These are phyloP conservation scores for Candida rishiriensis DNA, from an alignment of 805 yeast species.

Conservation along the genomic window DNA sequence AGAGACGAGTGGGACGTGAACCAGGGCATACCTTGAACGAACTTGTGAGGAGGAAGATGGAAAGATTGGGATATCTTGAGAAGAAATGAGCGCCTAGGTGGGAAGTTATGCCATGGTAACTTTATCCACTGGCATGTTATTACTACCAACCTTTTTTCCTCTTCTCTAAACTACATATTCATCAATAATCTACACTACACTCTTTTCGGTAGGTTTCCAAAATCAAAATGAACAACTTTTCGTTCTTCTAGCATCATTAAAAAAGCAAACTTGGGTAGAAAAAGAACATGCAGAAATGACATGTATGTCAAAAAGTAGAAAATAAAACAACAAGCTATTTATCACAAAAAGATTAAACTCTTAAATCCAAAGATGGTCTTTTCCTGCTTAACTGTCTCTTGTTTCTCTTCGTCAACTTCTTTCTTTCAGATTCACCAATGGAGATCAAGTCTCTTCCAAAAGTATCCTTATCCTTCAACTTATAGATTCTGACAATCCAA, in stretches of 20 bases:
- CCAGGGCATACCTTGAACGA: constrained; percentile 60
- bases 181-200: no score
- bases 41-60: constrained; percentile 35
- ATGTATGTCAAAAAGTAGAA: no score
- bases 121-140: no score
- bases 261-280: no score
- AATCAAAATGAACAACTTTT: no score
- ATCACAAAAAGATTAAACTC: constrained; percentile 13
- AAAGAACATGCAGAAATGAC: neutral
- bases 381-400: constrained; percentile 24
- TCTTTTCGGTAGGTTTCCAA: no score
- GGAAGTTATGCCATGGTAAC: no score
- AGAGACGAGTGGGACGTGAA: constrained; percentile 49
- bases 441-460: constrained; percentile 73
- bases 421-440: constrained; percentile 50
- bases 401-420: constrained; percentile 19
- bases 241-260: no score
- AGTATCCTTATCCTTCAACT: constrained; percentile 82
- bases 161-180: no score
- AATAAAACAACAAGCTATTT: neutral
- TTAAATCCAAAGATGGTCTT: constrained; percentile 28
- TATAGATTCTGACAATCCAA: constrained; percentile 94
- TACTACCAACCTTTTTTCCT: no score
- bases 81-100: no score
- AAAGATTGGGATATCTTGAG: neutral